Evolutionary conservation across 1,284 basidiomycete species (phyloP), one percentile per base, ranked within the genome.

Genomic region (Cryptococcus hybrid): DNA sequence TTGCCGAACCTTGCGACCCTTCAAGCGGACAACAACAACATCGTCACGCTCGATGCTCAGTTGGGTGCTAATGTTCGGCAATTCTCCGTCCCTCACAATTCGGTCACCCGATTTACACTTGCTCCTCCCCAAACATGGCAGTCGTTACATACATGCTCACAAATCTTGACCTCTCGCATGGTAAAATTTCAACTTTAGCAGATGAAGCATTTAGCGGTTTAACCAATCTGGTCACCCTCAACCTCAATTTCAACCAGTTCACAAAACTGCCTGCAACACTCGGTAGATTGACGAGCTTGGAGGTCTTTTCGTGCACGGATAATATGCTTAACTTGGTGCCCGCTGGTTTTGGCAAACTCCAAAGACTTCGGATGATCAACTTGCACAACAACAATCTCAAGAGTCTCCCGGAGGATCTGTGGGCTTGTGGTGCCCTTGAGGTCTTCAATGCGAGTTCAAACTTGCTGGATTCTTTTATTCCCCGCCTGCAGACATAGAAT

Each of bases 381-480:
- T 86, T 89, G 3, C 94, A 96, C 71, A 94, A 93, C 74, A 99
- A 99, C 79, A 90, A 89, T 66, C 80, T 99, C 51, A 85, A 83
- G 18, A 85, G 87, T 63, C 78, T 98, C 0, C 92, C 93, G 0
- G 78, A 79, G 12, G 81, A 84, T 37, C 76, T 99, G 5, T 99
- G 96, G 96, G 83, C 86, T 47, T 98, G 94, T 75, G 81, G 85
- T 0, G 85, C 83, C 5, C 80, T 99, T 47, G 77, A 79, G 50
- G 80, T 84, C 47, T 83, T 99, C 73, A 99, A 98, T 67, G 85
- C 88, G 48, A 92, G 90, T 9, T 95, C 92, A 13, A 99, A 99
- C 72, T 77, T 95, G 39, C 79, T 99, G 52, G 84, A 84, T 49
- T 81, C 81, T 0, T 90, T 91, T 83, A 85, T 86, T 34, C 83